These are phyloP conservation scores for Prototheca stagnorum DNA, from an alignment of 163 green algal species.

Conservation along the genomic window DNA sequence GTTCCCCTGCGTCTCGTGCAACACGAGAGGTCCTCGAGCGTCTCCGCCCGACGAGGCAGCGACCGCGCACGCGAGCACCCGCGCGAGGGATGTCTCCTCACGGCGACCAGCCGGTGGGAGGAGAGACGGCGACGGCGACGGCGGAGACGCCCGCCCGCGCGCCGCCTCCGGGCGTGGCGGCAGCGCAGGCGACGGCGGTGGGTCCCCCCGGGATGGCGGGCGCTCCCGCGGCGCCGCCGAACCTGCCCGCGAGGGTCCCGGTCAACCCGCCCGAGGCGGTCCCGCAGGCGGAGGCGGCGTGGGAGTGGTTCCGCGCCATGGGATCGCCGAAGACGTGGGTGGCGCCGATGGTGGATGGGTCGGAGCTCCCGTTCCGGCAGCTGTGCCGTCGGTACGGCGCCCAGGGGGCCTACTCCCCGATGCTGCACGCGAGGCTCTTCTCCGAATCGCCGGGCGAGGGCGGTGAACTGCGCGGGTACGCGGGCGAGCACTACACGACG, in stretches of 20 bases:
- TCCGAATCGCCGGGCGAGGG: constrained; percentile 29
- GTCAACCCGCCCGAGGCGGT: constrained; percentile 5
- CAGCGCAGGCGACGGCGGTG: too few species aligned
- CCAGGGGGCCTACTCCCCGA: constrained; percentile 79
- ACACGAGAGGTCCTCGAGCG: too few species aligned
- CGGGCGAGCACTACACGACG: constrained; percentile 67
- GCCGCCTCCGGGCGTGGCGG: too few species aligned
- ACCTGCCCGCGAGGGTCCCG: background rate
- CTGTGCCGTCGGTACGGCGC: constrained; percentile 73
- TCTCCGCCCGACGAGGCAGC: too few species aligned
- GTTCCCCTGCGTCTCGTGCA: too few species aligned
- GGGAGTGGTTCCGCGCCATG: constrained; percentile 49
- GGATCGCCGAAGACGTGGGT: constrained; percentile 54
- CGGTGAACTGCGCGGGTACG: too few species aligned
- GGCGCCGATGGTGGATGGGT: constrained; percentile 87
- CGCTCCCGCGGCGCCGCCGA: background rate
- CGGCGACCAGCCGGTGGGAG: too few species aligned
- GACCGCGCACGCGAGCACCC: too few species aligned
- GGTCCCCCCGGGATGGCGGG: background rate
- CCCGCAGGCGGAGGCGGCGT: constrained; percentile 27
- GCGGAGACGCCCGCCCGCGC: background rate
- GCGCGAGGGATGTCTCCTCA: too few species aligned
- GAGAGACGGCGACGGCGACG: background rate
- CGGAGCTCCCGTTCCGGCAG: constrained; percentile 83
- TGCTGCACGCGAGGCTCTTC: constrained; percentile 81